phyloP scores from a whole-genome alignment of 208 protist species.

The Trypanosoma boissoni region DNA sequence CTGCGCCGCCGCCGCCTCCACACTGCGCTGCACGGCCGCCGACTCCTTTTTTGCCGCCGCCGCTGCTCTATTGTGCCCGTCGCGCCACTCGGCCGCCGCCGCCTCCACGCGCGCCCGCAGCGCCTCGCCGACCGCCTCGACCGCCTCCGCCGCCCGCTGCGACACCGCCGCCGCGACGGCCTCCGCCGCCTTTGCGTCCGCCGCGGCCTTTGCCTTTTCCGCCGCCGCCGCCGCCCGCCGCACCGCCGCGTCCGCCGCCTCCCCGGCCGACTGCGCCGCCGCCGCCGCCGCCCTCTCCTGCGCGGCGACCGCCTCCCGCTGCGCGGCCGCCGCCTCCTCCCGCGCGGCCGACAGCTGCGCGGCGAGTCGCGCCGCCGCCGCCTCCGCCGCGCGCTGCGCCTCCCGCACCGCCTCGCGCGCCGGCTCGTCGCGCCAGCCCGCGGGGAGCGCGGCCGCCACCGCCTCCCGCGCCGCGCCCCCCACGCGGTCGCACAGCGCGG shows the following conservation, averaged over 20 bases:
- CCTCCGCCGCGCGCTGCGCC: conserved; percentile 13
- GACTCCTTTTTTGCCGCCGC: conserved; percentile 11
- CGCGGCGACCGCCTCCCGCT: not conserved
- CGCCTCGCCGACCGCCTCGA: conserved; percentile 4
- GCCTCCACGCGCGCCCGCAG: not conserved
- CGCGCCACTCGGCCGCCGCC: not conserved
- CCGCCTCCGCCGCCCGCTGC: conserved; percentile 13
- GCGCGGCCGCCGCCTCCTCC: not conserved
- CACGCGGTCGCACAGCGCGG: no score
- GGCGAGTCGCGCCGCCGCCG: not conserved
- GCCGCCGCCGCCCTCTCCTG: not conserved
- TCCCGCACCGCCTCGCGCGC: conserved; percentile 16
- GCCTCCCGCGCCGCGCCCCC: not conserved
- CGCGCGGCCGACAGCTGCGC: conserved; percentile 7
- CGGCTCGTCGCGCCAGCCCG: not conserved
- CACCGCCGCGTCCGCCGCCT: conserved; percentile 12
- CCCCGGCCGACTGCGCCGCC: conserved; percentile 23
- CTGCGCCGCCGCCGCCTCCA: not conserved
- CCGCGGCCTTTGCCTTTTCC: not conserved
- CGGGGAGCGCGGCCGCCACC: not conserved
- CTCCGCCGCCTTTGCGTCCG: not conserved
- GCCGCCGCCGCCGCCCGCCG: not conserved
- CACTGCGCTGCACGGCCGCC: conserved; percentile 13
- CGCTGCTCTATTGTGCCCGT: not conserved
- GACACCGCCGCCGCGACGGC: conserved; percentile 12